phyloP scores from a whole-genome alignment of 352 stramenopile species.

The Globisporangium nodosum region DNA sequence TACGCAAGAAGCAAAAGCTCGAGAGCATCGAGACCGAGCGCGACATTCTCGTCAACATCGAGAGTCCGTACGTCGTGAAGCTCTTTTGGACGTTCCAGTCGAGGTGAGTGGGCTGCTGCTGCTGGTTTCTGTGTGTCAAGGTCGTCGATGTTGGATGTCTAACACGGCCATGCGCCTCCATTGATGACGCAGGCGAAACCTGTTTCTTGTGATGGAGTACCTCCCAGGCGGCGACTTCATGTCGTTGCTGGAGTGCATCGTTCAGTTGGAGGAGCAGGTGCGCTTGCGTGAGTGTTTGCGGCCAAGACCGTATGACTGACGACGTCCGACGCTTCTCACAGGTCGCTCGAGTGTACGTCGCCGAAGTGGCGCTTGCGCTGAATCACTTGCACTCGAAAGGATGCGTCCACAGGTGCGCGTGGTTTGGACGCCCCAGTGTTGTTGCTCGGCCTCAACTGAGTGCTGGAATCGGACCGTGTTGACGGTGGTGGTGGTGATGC shows the following conservation, averaged over 20 bases:
- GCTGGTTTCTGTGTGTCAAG: neutral
- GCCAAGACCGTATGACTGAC: neutral
- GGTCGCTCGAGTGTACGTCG: conserved; percentile 85
- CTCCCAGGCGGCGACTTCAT: conserved; percentile 88
- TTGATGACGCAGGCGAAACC: conserved; percentile 38
- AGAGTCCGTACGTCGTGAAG: conserved; percentile 90
- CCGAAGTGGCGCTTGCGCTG: conserved; percentile 79
- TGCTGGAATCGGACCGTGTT: neutral
- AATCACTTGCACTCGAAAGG: conserved; percentile 84
- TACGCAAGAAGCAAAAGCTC: conserved; percentile 85
- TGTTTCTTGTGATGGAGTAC: conserved; percentile 92
- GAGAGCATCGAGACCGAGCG: conserved; percentile 85
- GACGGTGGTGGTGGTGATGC: neutral
- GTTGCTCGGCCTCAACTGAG: neutral
- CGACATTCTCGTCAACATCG: conserved; percentile 81
- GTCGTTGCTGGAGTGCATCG: conserved; percentile 84
- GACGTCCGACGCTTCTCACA: conserved; percentile 13
- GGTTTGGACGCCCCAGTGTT: neutral
- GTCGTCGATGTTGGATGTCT: too few relatives aligned
- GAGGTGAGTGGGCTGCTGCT: conserved; percentile 36
- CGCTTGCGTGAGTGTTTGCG: neutral
- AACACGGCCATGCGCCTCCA: too few relatives aligned
- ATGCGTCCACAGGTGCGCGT: conserved; percentile 68
- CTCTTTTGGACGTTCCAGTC: conserved; percentile 90
- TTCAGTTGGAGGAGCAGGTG: conserved; percentile 84